Evolutionary conservation across 352 stramenopile genomes (phyloP).

Genomic region (Globisporangium nunn): DNA sequence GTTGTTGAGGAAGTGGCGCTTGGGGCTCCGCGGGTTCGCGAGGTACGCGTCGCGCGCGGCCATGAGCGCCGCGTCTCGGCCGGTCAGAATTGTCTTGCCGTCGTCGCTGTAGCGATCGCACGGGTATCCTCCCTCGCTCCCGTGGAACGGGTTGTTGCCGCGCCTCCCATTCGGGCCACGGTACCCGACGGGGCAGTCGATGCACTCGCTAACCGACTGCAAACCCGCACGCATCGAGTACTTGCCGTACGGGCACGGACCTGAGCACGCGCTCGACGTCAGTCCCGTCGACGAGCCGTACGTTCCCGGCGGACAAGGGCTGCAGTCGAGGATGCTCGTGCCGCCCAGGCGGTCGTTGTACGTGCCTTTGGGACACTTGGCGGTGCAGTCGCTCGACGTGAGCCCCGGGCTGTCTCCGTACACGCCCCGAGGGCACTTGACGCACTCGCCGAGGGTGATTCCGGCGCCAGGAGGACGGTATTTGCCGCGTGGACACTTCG

Average conservation of each 20-base stretch:
- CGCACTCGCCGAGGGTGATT: conserved; percentile 48
- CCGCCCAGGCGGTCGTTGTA: conserved; percentile 56
- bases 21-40: conserved; percentile 7
- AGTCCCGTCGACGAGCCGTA: conserved; percentile 50
- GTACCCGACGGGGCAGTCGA: conserved; percentile 50
- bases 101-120: conserved; percentile 54
- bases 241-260: conserved; percentile 56
- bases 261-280: conserved; percentile 46
- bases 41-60: conserved; percentile 25
- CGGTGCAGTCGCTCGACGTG: conserved; percentile 51
- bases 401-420: conserved; percentile 64
- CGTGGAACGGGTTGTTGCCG: conserved; percentile 35
- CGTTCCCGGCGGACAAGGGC: conserved; percentile 51
- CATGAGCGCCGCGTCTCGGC: conserved; percentile 25
- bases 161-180: conserved; percentile 50
- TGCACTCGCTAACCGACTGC: conserved; percentile 46
- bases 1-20: conserved; percentile 14
- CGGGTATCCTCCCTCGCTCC: conserved; percentile 40
- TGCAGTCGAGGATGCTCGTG: conserved; percentile 59
- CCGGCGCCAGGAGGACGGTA: conserved; percentile 44
- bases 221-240: conserved; percentile 57
- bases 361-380: conserved; percentile 64
- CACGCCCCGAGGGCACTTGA: conserved; percentile 62
- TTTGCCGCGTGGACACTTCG: conserved; percentile 53
- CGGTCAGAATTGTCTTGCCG: conserved; percentile 36